Evolutionary conservation across 2,329 filamentous ascomycete species (phyloP).

Genomic region (Rugonectria rugulosa): DNA sequence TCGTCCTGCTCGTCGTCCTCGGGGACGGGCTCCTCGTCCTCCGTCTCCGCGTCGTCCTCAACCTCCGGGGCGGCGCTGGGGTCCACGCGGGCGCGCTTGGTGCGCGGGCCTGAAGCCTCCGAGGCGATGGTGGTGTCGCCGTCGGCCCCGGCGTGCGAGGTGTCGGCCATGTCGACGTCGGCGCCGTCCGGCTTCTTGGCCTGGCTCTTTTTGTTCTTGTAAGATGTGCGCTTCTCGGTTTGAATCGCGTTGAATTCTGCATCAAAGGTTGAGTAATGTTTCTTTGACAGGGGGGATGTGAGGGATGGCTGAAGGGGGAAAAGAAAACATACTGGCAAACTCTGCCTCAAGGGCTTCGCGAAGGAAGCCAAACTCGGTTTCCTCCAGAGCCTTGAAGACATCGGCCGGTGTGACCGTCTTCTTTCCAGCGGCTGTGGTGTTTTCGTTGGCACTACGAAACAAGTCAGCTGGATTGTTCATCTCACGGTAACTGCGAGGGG

Average conservation of each 20-base stretch:
- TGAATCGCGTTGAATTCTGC: constrained; percentile 77
- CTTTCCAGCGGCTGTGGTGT: constrained; percentile 70
- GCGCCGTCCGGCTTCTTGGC: constrained; percentile 61
- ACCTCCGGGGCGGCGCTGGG: constrained; percentile 47
- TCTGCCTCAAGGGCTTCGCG: constrained; percentile 74
- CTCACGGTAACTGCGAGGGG: neutral
- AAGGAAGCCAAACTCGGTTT: constrained; percentile 79
- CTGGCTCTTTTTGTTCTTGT: constrained; percentile 70
- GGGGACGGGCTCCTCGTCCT: constrained; percentile 54
- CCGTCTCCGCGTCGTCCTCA: constrained; percentile 46
- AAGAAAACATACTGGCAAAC: constrained; percentile 68
- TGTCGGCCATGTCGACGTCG: constrained; percentile 50
- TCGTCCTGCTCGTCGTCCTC: constrained; percentile 59
- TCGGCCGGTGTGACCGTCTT: constrained; percentile 81
- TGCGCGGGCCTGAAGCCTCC: constrained; percentile 46
- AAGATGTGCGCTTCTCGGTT: constrained; percentile 76
- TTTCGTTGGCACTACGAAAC: constrained; percentile 71
- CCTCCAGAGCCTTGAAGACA: constrained; percentile 79
- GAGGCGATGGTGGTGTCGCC: constrained; percentile 43
- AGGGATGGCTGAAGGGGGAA: neutral
- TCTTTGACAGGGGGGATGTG: neutral
- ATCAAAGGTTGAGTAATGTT: neutral
- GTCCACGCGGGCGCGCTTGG: constrained; percentile 58
- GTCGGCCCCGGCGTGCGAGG: constrained; percentile 41
- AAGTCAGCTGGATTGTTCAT: constrained; percentile 8